Percentiles rank a stretch among this genome's conserved stretches.
These are phyloP conservation scores for Kwoniella mangroviensis DNA, from an alignment of 768 basidiomycete genomes.

Conservation along the genomic window DNA sequence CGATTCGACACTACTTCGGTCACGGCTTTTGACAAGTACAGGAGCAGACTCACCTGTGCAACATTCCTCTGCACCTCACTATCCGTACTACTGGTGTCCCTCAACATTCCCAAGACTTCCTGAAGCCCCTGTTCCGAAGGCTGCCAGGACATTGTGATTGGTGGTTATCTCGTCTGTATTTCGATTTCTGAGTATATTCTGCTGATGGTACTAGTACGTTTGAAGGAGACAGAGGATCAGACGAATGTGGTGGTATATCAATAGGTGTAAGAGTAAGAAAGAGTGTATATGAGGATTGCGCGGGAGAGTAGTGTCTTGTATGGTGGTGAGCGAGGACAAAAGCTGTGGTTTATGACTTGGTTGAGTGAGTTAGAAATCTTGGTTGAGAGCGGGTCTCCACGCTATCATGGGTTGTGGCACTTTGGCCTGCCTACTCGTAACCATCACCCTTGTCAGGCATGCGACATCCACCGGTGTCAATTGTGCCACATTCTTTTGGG, in stretches of 20 bases:
- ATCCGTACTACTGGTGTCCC: conserved; percentile 82
- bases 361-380: neutral
- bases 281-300: neutral
- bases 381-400: conserved; percentile 20
- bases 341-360: neutral
- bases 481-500: conserved; percentile 5
- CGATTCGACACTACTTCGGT: too few species aligned
- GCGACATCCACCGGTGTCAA: too few species aligned
- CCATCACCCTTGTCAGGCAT: neutral
- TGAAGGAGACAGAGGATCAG: neutral
- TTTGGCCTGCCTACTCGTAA: neutral
- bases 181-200: neutral
- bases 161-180: neutral
- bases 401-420: neutral
- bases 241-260: neutral
- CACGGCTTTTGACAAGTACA: too few species aligned
- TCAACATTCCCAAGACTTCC: conserved; percentile 89
- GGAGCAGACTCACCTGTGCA: conserved; percentile 68
- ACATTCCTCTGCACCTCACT: conserved; percentile 74
- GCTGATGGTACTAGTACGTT: neutral
- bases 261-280: neutral
- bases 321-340: neutral
- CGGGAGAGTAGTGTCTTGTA: neutral
- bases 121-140: conserved; percentile 84
- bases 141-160: conserved; percentile 68